phyloP scores from a whole-genome alignment of 139 green algal genomes.

The Chlamydomonas asymmetrica region DNA sequence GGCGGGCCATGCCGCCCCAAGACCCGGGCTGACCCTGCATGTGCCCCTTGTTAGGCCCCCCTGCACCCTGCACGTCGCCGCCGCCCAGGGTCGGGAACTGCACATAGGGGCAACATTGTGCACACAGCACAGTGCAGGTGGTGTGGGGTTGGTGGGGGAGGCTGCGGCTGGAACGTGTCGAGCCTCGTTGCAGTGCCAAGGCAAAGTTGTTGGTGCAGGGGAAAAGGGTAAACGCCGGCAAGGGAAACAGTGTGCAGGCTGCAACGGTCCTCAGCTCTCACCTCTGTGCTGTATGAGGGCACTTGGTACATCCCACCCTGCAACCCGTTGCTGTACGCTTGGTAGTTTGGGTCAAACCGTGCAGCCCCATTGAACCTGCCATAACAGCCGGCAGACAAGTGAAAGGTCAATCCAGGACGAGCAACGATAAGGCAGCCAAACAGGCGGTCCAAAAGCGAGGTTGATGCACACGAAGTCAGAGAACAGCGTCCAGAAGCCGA shows the following conservation, averaged over 20 bases:
- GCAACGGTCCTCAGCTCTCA: not conserved
- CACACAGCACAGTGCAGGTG: not conserved
- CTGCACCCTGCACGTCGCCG: too few relatives aligned
- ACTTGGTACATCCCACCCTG: slow-evolving; percentile 28
- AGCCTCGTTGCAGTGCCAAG: not conserved
- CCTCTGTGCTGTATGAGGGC: slow-evolving; percentile 19
- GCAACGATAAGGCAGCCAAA: not conserved
- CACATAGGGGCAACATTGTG: not conserved
- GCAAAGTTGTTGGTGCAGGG: not conserved
- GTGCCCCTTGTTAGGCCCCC: too few relatives aligned
- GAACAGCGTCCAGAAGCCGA: not conserved
- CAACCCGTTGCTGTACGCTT: not conserved
- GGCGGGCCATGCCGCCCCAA: too few relatives aligned
- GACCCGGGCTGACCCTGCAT: not conserved
- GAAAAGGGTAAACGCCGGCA: not conserved
- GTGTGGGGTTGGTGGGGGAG: not conserved
- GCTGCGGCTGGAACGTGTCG: not conserved
- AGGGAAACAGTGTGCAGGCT: not conserved
- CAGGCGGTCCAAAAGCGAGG: not conserved
- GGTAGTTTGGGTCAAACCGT: slow-evolving; percentile 13
- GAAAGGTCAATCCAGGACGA: not conserved
- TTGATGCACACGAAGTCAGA: not conserved
- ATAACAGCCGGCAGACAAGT: not conserved
- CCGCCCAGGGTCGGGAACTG: not conserved
- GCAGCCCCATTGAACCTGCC: slow-evolving; percentile 20